Conservation (phyloP, 169 alveolate genomes). For the Theileria annulata region DNA sequence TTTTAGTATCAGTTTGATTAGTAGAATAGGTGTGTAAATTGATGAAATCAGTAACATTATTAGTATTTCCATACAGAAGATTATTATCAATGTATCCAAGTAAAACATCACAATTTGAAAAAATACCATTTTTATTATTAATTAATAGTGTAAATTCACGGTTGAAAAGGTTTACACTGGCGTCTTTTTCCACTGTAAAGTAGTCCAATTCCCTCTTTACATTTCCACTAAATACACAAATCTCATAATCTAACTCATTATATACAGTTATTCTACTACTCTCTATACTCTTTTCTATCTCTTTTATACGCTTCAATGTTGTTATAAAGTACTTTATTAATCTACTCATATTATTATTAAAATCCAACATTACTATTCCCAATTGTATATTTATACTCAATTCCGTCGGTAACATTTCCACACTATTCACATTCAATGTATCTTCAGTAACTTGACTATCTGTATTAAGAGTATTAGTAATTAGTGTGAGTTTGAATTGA, state of each 20-base stretch:
- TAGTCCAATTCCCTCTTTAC: conserved; percentile 9
- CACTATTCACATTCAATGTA: neutral
- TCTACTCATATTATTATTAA: neutral
- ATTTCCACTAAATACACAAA: conserved; percentile 23
- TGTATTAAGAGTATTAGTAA: neutral
- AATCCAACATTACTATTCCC: conserved; percentile 6
- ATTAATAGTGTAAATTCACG: conserved; percentile 14
- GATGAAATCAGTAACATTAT: conserved; percentile 42
- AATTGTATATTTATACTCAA: neutral
- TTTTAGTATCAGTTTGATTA: neutral
- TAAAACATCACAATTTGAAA: conserved; percentile 3
- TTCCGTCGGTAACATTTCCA: neutral
- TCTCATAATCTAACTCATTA: conserved; percentile 19
- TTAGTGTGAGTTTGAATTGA: neutral
- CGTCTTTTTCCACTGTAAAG: conserved; percentile 7
- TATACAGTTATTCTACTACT: conserved; percentile 3
- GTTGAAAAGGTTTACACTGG: conserved; percentile 10
- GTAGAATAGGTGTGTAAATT: conserved; percentile 8
- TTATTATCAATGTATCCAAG: conserved; percentile 10
- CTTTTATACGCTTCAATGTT: conserved; percentile 11
- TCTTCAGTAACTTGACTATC: neutral
- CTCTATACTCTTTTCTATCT: conserved; percentile 1
- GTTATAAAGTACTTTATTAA: conserved; percentile 6
- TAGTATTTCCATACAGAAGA: conserved; percentile 56
- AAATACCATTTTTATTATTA: neutral